These are phyloP conservation scores for Clarireedia monteithiana DNA, from an alignment of 2,329 filamentous ascomycete genomes.

Conservation along the genomic window DNA sequence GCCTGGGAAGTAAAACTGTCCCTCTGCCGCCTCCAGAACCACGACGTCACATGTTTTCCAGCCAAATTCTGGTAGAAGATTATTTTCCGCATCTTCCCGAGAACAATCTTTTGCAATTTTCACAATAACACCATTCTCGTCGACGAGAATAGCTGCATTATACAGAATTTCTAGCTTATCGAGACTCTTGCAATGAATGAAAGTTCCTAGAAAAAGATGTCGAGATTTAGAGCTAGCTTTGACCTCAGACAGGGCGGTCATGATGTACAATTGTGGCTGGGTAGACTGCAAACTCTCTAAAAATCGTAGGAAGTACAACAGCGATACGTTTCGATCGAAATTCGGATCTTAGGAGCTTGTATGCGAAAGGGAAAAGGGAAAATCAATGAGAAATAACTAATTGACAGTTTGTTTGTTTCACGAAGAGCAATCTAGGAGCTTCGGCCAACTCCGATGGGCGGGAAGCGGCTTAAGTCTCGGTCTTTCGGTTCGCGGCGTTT, in stretches of 20 bases:
- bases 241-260: not conserved
- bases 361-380: too few relatives aligned
- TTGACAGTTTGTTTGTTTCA: too few relatives aligned
- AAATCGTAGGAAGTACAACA: too few relatives aligned
- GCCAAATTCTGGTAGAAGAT: conserved; percentile 25
- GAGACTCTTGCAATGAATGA: conserved; percentile 47
- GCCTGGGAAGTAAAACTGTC: conserved; percentile 75
- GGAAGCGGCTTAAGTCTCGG: too few relatives aligned
- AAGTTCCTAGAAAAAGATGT: conserved; percentile 50
- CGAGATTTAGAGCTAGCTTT: not conserved
- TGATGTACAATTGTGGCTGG: not conserved
- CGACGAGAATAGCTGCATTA: conserved; percentile 41
- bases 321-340: too few relatives aligned
- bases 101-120: conserved; percentile 17
- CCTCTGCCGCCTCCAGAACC: conserved; percentile 28
- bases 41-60: conserved; percentile 27
- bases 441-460: too few relatives aligned
- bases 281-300: too few relatives aligned
- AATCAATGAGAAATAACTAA: too few relatives aligned
- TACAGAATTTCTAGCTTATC: conserved; percentile 41
- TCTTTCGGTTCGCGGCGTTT: too few relatives aligned
- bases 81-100: conserved; percentile 26
- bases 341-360: too few relatives aligned
- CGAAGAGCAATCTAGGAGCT: too few relatives aligned
- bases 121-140: conserved; percentile 43